Evolutionary conservation across 441 rosid genomes (phyloP).

Genomic region (Erodium moschatum): DNA sequence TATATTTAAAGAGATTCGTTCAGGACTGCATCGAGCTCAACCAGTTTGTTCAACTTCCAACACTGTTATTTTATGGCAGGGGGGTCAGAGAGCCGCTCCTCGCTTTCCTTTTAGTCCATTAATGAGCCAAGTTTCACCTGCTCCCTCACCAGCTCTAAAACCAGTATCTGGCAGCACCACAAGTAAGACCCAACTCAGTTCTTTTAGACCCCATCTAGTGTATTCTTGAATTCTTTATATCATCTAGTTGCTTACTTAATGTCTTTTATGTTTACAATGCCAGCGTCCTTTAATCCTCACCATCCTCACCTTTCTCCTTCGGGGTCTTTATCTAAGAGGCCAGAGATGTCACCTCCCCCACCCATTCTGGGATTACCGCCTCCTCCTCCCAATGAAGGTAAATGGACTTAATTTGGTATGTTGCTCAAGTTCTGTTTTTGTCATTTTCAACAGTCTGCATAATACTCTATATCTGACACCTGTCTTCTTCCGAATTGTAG

Average conservation of each 20-base stretch:
- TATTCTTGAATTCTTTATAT: conserved; percentile 11
- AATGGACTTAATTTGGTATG: background rate
- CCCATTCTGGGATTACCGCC: conserved; percentile 68
- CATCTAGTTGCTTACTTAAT: conserved; percentile 7
- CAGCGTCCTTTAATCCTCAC: conserved; percentile 29
- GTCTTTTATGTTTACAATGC: conserved; percentile 31
- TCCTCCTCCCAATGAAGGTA: conserved; percentile 95
- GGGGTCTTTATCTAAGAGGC: conserved; percentile 38
- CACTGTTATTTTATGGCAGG: conserved; percentile 20
- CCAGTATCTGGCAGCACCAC: conserved; percentile 32
- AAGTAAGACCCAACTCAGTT: conserved; percentile 22
- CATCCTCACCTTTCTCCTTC: conserved; percentile 38
- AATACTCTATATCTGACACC: conserved; percentile 14
- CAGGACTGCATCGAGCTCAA: background rate
- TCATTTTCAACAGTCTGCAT: background rate
- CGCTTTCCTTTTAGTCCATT: conserved; percentile 32
- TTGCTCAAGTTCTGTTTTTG: conserved; percentile 14
- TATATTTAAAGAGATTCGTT: conserved; percentile 14
- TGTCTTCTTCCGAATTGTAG: conserved; percentile 35
- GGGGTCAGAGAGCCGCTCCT: too few relatives aligned
- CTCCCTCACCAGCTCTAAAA: conserved; percentile 51
- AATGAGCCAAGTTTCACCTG: conserved; percentile 27
- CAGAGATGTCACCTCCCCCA: conserved; percentile 45
- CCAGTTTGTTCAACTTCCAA: conserved; percentile 15
- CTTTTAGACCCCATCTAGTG: background rate